phyloP scores from a whole-genome alignment of 2,329 filamentous ascomycete genomes.

The Diaporthe longicolla region DNA sequence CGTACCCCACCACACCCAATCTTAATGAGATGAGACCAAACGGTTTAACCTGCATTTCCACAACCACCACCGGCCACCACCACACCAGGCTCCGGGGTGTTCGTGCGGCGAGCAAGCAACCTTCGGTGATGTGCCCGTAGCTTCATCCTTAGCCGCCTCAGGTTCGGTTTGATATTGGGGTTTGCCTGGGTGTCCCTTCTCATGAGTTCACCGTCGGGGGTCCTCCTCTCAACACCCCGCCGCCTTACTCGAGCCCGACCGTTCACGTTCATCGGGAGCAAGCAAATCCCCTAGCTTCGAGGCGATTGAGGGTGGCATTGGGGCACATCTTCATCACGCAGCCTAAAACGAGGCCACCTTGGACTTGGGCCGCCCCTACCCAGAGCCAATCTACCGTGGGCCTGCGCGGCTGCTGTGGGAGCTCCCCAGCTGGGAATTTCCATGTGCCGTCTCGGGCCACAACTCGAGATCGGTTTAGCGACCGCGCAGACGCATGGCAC shows the following conservation, averaged over 20 bases:
- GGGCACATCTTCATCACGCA: slow-evolving; percentile 10
- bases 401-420: slow-evolving; percentile 30
- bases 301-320: slow-evolving; percentile 10
- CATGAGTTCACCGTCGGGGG: neutral
- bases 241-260: slow-evolving; percentile 3
- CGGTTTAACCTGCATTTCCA: slow-evolving; percentile 21
- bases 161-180: slow-evolving; percentile 19
- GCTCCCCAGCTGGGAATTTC: slow-evolving; percentile 28
- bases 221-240: neutral
- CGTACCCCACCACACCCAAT: slow-evolving; percentile 34
- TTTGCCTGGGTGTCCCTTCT: slow-evolving; percentile 16
- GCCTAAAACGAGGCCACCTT: neutral
- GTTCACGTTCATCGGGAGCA: neutral
- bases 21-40: slow-evolving; percentile 36
- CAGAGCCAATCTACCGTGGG: slow-evolving; percentile 8
- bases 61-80: slow-evolving; percentile 27
- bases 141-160: slow-evolving; percentile 34
- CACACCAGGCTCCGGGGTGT: slow-evolving; percentile 3
- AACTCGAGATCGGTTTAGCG: slow-evolving; percentile 31
- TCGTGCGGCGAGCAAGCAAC: neutral
- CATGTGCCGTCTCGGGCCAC: slow-evolving; percentile 27
- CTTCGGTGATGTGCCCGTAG: slow-evolving; percentile 24
- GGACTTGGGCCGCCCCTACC: slow-evolving; percentile 14
- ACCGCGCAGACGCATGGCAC: slow-evolving; percentile 24
- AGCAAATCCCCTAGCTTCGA: neutral